Base-by-base conservation (phyloP, 1,284 basidiomycete genomes). In the Xerocomus amazonicus region DNA sequence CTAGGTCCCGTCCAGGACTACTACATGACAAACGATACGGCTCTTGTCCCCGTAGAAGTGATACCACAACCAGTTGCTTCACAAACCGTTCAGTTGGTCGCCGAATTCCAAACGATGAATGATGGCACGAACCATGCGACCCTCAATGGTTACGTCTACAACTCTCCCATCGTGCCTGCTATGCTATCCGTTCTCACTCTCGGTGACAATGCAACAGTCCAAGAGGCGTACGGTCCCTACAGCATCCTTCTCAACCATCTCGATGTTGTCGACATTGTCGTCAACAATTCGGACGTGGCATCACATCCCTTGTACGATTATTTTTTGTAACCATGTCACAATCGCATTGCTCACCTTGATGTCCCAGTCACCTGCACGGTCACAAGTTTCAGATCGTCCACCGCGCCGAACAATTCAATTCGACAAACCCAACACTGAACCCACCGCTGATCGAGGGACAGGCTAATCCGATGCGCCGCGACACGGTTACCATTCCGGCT, bases 391-490 rank as follows among this genome's bases (percentile, higher is more conserved):
- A 88, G 72, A 77, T 96, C 56, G 82, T 94, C 39, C 73, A 81
- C 54, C 85, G 87, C 50, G 78, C 83, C 0, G 61, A 74, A 47
- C 80, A 96, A 66, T 90, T 87, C 57, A 83, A 82, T 0, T 92
- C 92, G 0, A 70, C 78, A 59, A 89, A 97, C 67, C 79, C 87
- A 0, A 60, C 70, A 3, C 73, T 93, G 51, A 97, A 97, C 72
- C 94, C 93, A 14, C 84, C 90, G 0, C 69, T 90, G 48, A 73
- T 80, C 43, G 85, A 91, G 66, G 81, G 78, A 7, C 86, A 90
- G 62, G 65, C 71, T 2, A 97, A 97, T 72, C 94, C 94, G 2
- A 81, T 93, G 59, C 83, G 92, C 14, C 79, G 93, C 47, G 92
- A 97, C 69, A 89, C 86, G 0, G 69, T 90, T 3, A 75, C 80